Percentiles rank a stretch among this genome's conserved stretches.
Conservation (phyloP, 257 asterid genomes). For the Gardenia jasminoides region DNA sequence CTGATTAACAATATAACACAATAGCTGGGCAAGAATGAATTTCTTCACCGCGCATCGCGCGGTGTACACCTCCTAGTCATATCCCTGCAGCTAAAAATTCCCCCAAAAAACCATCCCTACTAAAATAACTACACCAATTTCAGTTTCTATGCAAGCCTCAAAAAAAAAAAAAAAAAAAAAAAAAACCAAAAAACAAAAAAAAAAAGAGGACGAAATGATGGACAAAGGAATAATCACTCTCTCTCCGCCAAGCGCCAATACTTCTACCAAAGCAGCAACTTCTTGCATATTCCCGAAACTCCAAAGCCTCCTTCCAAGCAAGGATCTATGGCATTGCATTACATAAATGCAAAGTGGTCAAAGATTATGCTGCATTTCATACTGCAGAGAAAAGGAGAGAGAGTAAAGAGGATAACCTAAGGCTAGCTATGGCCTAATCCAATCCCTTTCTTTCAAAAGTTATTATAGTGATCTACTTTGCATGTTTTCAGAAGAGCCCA, state of each 20-base stretch:
- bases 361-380: neutral
- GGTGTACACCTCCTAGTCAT: too few relatives aligned
- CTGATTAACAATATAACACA: too few relatives aligned
- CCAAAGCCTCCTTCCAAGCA: slow-evolving; percentile 11
- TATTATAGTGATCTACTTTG: neutral
- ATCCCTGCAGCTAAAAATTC: neutral
- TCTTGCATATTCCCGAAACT: slow-evolving; percentile 2
- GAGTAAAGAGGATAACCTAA: neutral
- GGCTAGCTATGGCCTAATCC: neutral
- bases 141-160: too few relatives aligned
- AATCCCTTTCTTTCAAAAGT: neutral
- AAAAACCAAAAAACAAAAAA: neutral
- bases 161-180: neutral
- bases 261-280: neutral
- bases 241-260: neutral
- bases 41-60: too few relatives aligned
- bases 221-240: neutral
- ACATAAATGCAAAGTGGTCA: slow-evolving; percentile 12
- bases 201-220: neutral
- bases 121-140: neutral
- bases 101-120: neutral
- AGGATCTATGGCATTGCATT: neutral
- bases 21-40: too few relatives aligned
- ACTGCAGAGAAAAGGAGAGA: neutral
- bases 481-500: neutral